Evolutionary conservation across 2,329 filamentous ascomycete genomes (phyloP).

Genomic region (Blumeria graminis): DNA sequence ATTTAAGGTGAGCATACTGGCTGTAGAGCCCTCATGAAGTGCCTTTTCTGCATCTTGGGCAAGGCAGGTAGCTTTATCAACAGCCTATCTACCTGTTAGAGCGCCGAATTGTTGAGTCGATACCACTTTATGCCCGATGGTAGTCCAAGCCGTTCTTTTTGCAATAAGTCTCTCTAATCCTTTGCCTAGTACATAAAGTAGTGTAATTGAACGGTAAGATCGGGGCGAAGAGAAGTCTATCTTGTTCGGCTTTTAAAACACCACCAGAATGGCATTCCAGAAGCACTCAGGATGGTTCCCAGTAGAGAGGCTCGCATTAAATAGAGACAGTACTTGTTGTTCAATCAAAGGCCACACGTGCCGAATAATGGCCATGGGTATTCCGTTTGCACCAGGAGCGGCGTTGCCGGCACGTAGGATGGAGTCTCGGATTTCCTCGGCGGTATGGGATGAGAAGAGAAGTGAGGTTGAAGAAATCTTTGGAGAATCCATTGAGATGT

Average conservation of each 20-base stretch:
- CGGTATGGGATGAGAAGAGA: background rate
- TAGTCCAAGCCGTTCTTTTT: too few relatives aligned
- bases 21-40: too few relatives aligned
- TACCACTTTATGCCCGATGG: too few relatives aligned
- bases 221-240: background rate
- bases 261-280: background rate
- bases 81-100: too few relatives aligned
- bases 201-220: background rate
- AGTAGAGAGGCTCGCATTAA: background rate
- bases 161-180: background rate
- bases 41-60: too few relatives aligned
- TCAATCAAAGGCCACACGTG: background rate
- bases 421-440: background rate
- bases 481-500: background rate
- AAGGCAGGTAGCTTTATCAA: too few relatives aligned
- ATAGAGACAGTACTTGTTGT: background rate
- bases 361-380: background rate
- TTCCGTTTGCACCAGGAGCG: background rate
- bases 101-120: too few relatives aligned
- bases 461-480: background rate
- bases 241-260: background rate
- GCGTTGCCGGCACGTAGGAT: background rate
- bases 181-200: background rate
- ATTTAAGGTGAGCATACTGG: too few relatives aligned
- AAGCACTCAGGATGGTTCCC: background rate